These are phyloP conservation scores for Oryza coarctata DNA, from an alignment of 176 grass and related monocot species.

Conservation along the genomic window DNA sequence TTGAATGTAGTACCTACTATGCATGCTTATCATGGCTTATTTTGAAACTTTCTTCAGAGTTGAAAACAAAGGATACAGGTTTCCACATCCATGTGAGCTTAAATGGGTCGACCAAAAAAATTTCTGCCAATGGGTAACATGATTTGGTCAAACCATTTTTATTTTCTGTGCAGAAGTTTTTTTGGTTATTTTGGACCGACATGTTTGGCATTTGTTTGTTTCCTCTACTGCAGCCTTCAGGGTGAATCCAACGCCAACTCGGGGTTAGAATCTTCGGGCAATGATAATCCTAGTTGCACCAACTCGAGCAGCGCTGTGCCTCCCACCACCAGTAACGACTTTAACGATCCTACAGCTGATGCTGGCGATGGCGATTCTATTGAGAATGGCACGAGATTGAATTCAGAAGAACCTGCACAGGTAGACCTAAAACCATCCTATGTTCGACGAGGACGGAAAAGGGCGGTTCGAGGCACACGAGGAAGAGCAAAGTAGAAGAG, in stretches of 20 bases:
- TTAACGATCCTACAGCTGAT: not conserved
- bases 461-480: constrained; percentile 32
- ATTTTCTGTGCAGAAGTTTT: not conserved
- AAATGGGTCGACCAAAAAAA: constrained; percentile 46
- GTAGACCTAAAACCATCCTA: constrained; percentile 5
- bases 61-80: constrained; percentile 12
- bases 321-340: not conserved
- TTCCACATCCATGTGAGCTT: not conserved
- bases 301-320: constrained; percentile 45
- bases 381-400: constrained; percentile 31
- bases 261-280: constrained; percentile 51
- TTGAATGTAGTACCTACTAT: not conserved
- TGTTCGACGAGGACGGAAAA: constrained; percentile 46
- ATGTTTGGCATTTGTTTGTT: not conserved
- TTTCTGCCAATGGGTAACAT: constrained; percentile 48
- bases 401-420: constrained; percentile 19
- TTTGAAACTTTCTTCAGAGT: constrained; percentile 32
- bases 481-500: constrained; percentile 42
- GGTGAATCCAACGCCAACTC: constrained; percentile 56
- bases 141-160: not conserved
- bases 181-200: not conserved
- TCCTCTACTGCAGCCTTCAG: constrained; percentile 44
- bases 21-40: constrained; percentile 2
- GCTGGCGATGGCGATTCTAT: constrained; percentile 9
- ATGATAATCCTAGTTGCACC: constrained; percentile 55